These are phyloP conservation scores for Flaveria linearis DNA, from an alignment of 129 eudicot genomes.

Conservation along the genomic window DNA sequence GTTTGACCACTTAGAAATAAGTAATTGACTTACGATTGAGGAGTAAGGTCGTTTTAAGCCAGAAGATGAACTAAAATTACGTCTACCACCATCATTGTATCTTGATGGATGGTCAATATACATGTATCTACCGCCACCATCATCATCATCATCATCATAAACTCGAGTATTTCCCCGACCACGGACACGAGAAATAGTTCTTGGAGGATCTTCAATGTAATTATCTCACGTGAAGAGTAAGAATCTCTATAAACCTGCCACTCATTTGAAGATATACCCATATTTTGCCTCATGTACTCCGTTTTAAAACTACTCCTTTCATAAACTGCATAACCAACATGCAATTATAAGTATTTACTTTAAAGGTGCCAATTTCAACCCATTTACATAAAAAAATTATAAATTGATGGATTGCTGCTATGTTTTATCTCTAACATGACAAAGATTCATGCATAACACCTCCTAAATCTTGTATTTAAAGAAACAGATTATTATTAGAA, in stretches of 20 bases:
- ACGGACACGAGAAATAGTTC: slow-evolving; percentile 34
- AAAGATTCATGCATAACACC: background rate
- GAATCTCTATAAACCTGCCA: slow-evolving; percentile 41
- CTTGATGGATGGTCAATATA: slow-evolving; percentile 45
- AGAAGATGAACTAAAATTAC: slow-evolving; percentile 37
- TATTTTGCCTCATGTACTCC: slow-evolving; percentile 36
- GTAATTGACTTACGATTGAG: slow-evolving; percentile 37
- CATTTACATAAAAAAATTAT: background rate
- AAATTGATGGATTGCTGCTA: background rate
- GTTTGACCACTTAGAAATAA: background rate
- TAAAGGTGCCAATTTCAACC: background rate
- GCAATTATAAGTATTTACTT: slow-evolving; percentile 1
- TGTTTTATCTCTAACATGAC: background rate
- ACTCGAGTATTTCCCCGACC: slow-evolving; percentile 30
- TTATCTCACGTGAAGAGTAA: slow-evolving; percentile 41
- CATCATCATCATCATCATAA: slow-evolving; percentile 42
- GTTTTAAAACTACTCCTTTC: slow-evolving; percentile 40
- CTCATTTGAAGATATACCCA: slow-evolving; percentile 33
- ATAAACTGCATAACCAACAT: slow-evolving; percentile 33
- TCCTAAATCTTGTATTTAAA: background rate
- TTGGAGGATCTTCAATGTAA: slow-evolving; percentile 41
- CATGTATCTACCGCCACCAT: slow-evolving; percentile 38
- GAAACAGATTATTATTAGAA: background rate
- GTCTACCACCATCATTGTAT: slow-evolving; percentile 35
- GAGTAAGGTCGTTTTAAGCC: slow-evolving; percentile 44